Conservation (phyloP, 2,329 filamentous ascomycete species). For the Teratosphaeria zuluensis region DNA sequence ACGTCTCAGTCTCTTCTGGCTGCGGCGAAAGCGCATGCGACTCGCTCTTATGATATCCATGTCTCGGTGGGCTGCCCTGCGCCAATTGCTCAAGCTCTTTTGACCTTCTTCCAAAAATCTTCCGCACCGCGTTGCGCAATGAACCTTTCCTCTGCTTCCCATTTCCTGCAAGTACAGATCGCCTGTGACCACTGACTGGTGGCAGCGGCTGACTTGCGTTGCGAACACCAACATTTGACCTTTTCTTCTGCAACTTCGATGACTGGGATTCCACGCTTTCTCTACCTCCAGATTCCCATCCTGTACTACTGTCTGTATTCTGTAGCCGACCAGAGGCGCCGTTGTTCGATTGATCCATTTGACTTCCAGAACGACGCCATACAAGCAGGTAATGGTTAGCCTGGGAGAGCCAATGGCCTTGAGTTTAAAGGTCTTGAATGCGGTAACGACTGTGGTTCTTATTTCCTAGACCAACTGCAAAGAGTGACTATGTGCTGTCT, state of each 20-base stretch:
- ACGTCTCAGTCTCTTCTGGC: not conserved
- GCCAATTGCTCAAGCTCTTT: slow-evolving; percentile 8
- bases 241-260: slow-evolving; percentile 15
- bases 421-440: not conserved
- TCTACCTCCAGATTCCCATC: slow-evolving; percentile 5
- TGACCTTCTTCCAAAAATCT: slow-evolving; percentile 27
- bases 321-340: slow-evolving; percentile 8
- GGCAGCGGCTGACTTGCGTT: slow-evolving; percentile 10
- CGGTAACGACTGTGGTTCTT: not conserved
- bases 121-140: slow-evolving; percentile 26
- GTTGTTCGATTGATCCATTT: slow-evolving; percentile 18
- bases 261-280: slow-evolving; percentile 11
- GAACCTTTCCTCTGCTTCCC: slow-evolving; percentile 19
- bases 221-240: slow-evolving; percentile 12
- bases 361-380: slow-evolving; percentile 14
- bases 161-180: not conserved
- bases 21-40: slow-evolving; percentile 12
- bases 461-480: not conserved
- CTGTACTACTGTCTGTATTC: slow-evolving; percentile 3
- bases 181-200: not conserved
- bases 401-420: not conserved
- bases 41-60: slow-evolving; percentile 25
- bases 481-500: not conserved
- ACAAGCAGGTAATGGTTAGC: slow-evolving; percentile 6
- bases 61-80: slow-evolving; percentile 13